Evolutionary conservation across 441 rosid genomes (phyloP).

Genomic region (Pelargonium myrrhifolium): DNA sequence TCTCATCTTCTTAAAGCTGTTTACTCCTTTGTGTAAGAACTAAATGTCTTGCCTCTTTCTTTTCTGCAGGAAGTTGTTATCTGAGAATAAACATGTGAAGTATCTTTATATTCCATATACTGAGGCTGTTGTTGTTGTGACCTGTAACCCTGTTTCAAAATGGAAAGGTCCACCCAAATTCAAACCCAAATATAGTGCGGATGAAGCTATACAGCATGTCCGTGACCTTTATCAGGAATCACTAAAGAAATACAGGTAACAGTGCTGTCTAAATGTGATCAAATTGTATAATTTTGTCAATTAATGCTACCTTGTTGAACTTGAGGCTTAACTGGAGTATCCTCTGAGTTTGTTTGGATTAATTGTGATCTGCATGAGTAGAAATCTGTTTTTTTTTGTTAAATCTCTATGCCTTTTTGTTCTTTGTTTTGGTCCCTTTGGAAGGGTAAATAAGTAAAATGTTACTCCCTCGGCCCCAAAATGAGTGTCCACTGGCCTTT

Average conservation of each 20-base stretch:
- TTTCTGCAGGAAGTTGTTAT: slow-evolving; percentile 60
- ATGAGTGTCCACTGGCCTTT: too few species aligned
- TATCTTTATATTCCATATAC: slow-evolving; percentile 78
- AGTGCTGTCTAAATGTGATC: slow-evolving; percentile 12
- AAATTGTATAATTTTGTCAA: background rate
- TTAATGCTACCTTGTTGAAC: background rate
- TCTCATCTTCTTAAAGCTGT: too few species aligned
- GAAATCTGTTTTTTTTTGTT: background rate
- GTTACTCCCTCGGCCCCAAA: too few species aligned
- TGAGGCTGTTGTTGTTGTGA: slow-evolving; percentile 77
- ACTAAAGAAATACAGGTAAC: slow-evolving; percentile 62
- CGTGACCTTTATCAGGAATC: slow-evolving; percentile 70
- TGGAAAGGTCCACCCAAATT: slow-evolving; percentile 78
- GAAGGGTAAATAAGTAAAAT: background rate
- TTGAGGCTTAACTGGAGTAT: background rate
- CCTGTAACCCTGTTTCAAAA: slow-evolving; percentile 83
- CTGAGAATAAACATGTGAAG: slow-evolving; percentile 89
- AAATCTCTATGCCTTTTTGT: background rate
- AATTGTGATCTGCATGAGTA: too few species aligned
- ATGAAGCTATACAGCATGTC: slow-evolving; percentile 63
- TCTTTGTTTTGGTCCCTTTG: too few species aligned
- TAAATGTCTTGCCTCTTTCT: slow-evolving; percentile 17
- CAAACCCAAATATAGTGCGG: slow-evolving; percentile 63
- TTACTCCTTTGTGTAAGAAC: background rate
- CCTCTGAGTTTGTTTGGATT: too few species aligned